A percentile compares a stretch with the other conserved stretches of the same genome.
Evolutionary conservation across 306 rosid genomes (phyloP).

Genomic region (Arachis hypogaea): DNA sequence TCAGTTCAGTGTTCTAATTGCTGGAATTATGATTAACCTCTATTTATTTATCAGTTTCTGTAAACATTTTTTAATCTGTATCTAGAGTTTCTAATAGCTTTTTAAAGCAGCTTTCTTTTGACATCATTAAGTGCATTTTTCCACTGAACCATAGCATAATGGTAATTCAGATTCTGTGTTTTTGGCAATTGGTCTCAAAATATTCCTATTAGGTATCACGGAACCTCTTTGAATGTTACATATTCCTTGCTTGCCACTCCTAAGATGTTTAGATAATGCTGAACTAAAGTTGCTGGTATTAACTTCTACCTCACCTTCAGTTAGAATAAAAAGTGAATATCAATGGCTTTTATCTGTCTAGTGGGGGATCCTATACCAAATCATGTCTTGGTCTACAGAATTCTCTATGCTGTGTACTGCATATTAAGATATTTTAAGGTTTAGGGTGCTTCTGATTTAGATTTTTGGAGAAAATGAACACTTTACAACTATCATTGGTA

Average conservation of each 20-base stretch:
- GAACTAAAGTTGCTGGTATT: slow-evolving; percentile 20
- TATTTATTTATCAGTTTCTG: neutral
- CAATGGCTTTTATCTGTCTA: neutral
- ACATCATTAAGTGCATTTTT: neutral
- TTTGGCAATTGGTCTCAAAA: neutral
- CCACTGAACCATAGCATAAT: neutral
- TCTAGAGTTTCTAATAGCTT: slow-evolving; percentile 16
- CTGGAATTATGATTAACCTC: neutral
- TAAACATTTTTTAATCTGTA: neutral
- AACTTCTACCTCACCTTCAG: neutral
- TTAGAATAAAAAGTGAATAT: neutral
- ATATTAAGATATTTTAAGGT: too few relatives aligned
- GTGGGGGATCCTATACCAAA: slow-evolving; percentile 14
- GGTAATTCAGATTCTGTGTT: slow-evolving; percentile 14
- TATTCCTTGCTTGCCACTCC: slow-evolving; percentile 29
- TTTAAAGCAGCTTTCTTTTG: neutral
- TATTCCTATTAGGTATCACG: slow-evolving; percentile 1
- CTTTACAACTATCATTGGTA: too few relatives aligned
- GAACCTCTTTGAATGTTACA: slow-evolving; percentile 20
- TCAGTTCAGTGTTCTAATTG: neutral
- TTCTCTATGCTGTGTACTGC: slow-evolving; percentile 4
- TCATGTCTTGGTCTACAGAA: slow-evolving; percentile 8
- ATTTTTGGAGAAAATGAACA: too few relatives aligned
- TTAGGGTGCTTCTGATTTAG: too few relatives aligned
- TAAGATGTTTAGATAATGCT: slow-evolving; percentile 22